phyloP scores from a whole-genome alignment of 1,284 basidiomycete genomes.

The Heterobasidion annosum region DNA sequence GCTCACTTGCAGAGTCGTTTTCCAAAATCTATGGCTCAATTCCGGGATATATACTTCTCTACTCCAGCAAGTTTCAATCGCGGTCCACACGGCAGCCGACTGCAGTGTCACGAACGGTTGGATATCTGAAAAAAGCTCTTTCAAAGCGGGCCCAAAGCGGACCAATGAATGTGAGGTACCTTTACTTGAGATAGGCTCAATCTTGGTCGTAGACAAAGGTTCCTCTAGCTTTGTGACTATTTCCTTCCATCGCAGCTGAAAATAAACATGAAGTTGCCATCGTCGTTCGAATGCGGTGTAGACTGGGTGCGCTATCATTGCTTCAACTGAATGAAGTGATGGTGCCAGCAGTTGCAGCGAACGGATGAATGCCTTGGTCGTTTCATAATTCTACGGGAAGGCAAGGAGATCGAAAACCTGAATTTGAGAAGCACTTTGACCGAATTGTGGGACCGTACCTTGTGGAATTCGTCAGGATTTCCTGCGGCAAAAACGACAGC shows the following conservation, averaged over 20 bases:
- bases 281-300: constrained; percentile 72
- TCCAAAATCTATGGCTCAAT: constrained; percentile 80
- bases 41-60: constrained; percentile 78
- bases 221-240: constrained; percentile 75
- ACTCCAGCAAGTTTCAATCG: constrained; percentile 77
- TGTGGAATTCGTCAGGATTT: constrained; percentile 82
- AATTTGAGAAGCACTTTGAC: neutral
- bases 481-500: constrained; percentile 83
- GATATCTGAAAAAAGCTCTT: constrained; percentile 7
- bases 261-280: constrained; percentile 97
- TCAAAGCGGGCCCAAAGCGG: neutral
- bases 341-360: constrained; percentile 79
- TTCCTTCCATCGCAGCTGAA: constrained; percentile 97
- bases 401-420: neutral
- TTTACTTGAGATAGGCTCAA: constrained; percentile 31
- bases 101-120: constrained; percentile 50
- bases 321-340: constrained; percentile 57
- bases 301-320: constrained; percentile 64
- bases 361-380: constrained; percentile 80
- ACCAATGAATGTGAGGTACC: constrained; percentile 19
- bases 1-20: constrained; percentile 60
- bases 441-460: constrained; percentile 36
- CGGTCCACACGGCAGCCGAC: constrained; percentile 61
- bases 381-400: constrained; percentile 62
- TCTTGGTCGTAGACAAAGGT: constrained; percentile 34